Base-by-base conservation (phyloP, 352 stramenopile genomes). In the Aphanomyces cochlioides region DNA sequence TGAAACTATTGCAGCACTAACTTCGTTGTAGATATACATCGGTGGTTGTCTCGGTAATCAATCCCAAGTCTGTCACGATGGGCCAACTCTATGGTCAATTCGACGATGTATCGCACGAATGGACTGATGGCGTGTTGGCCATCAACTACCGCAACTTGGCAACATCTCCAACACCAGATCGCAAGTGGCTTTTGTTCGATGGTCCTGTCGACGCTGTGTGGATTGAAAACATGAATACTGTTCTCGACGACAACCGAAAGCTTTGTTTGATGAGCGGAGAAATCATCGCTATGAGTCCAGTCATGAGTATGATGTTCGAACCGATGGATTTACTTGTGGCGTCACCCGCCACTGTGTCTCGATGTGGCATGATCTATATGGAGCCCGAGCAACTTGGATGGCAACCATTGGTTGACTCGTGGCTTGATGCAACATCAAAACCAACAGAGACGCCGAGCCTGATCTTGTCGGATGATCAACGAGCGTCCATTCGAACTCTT, bases 231-330 rank as follows among this genome's bases (percentile, higher is more conserved):
- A 98, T 98, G 92, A 98, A 98, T 74, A 97, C 92, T 1, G 92
- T 98, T 37, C 82, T 98, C 5, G 92, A 98, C 64, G 92, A 98
- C 73, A 98, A 98, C 75, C 95, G 95, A 66, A 98, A 97, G 50
- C 72, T 98, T 36, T 98, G 92, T 56, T 77, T 98, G 40, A 97
- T 96, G 85, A 96, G 84, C 56, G 93, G 92, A 39, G 92, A 98
- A 77, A 98, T 98, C 67, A 96, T 98, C 67, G 94, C 93, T 34
- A 98, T 98, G 92, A 96, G 83, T 45, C 73, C 90, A 17, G 84
- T 91, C 38, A 98, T 98, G 90, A 97, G 90, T 65, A 98, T 98
- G 93, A 97, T 98, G 81, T 98, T 98, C 56, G 94, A 98, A 74
- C 90, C 92, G 1, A 96, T 97, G 87, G 90, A 98, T 74, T 77